These are phyloP conservation scores for Aspergillus funiculosus DNA, from an alignment of 495 filamentous ascomycete genomes.

Conservation along the genomic window DNA sequence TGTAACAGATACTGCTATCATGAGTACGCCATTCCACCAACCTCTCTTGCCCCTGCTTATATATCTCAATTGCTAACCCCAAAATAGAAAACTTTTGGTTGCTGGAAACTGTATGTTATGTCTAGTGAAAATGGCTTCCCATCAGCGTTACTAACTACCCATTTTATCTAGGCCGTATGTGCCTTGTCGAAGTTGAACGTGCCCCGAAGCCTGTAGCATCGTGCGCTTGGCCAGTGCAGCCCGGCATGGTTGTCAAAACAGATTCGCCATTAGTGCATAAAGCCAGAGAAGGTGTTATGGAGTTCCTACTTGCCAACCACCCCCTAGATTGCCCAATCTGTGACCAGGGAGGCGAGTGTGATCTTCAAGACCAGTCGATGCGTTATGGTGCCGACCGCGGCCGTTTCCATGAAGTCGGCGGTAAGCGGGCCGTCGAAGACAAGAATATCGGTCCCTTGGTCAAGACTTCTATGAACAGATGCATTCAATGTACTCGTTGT, in stretches of 20 bases:
- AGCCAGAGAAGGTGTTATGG: constrained; percentile 97
- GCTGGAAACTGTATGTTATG: constrained; percentile 77
- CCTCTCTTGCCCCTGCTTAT: constrained; percentile 2
- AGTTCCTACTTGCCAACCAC: constrained; percentile 95
- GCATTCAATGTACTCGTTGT: constrained; percentile 98
- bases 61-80: constrained; percentile 26
- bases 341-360: constrained; percentile 97
- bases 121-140: neutral
- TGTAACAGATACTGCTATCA: constrained; percentile 92
- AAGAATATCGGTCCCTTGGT: constrained; percentile 99
- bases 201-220: constrained; percentile 95
- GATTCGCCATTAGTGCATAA: constrained; percentile 94
- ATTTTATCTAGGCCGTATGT: constrained; percentile 67
- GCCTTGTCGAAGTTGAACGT: constrained; percentile 93
- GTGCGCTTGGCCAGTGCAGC: constrained; percentile 97
- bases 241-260: constrained; percentile 98
- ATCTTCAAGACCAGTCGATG: constrained; percentile 99
- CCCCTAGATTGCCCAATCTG: constrained; percentile 97
- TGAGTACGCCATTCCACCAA: constrained; percentile 56
- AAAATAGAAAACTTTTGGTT: constrained; percentile 83
- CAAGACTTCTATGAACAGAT: constrained; percentile 99
- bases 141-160: constrained; percentile 8
- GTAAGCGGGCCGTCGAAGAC: constrained; percentile 96
- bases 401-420: constrained; percentile 88
- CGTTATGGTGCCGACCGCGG: constrained; percentile 93